A percentile compares a stretch with the other conserved stretches of the same genome.
Evolutionary conservation across 2,329 filamentous ascomycete species (phyloP).

Genomic region (Cylindrodendrum hubeiense): DNA sequence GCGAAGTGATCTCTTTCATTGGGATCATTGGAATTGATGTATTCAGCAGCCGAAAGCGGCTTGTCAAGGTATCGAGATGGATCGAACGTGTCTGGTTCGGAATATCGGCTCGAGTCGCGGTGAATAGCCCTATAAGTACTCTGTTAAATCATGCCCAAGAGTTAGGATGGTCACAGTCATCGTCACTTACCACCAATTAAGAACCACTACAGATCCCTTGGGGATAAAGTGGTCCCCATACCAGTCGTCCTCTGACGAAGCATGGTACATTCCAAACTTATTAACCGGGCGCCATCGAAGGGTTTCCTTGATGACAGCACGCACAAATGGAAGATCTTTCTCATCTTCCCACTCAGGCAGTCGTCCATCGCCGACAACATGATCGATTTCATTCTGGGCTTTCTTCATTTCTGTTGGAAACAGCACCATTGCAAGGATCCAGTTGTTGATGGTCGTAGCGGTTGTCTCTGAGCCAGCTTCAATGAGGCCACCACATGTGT

Average conservation of each 20-base stretch:
- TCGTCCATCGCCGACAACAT: conserved; percentile 51
- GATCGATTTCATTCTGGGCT: conserved; percentile 52
- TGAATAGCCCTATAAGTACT: conserved; percentile 25
- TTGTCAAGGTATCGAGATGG: conserved; percentile 24
- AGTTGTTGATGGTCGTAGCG: conserved; percentile 49
- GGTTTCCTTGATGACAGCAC: conserved; percentile 57
- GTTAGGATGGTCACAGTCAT: background rate
- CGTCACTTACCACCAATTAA: conserved; percentile 28
- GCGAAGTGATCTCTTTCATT: conserved; percentile 32
- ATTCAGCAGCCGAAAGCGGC: conserved; percentile 15
- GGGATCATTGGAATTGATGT: conserved; percentile 14
- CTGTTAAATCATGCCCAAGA: background rate
- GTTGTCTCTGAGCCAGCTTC: conserved; percentile 41
- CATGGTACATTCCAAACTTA: conserved; percentile 33
- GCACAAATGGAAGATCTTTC: conserved; percentile 55
- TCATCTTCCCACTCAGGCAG: conserved; percentile 54
- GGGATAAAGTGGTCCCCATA: conserved; percentile 33
- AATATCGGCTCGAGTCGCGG: conserved; percentile 21
- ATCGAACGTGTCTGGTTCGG: conserved; percentile 22
- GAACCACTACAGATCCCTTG: conserved; percentile 28
- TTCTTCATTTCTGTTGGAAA: conserved; percentile 48
- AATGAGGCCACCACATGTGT: conserved; percentile 33
- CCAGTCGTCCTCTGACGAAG: conserved; percentile 25
- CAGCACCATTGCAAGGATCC: conserved; percentile 60
- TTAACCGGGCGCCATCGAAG: conserved; percentile 55